phyloP scores from a whole-genome alignment of 805 yeast species.

The Priceomyces haplophilus region DNA sequence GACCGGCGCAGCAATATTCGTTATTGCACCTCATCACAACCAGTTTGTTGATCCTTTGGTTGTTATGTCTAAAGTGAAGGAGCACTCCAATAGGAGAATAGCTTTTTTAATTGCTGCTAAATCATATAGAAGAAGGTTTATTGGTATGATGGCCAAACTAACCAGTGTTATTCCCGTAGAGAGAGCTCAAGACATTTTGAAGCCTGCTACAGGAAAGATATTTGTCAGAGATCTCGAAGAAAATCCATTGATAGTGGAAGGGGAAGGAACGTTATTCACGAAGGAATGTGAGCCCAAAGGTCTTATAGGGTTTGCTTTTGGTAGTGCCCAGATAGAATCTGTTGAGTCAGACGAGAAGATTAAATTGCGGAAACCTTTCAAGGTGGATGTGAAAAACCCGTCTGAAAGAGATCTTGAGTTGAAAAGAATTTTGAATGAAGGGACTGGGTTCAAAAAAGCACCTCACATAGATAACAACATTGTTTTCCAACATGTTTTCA shows the following conservation, averaged over 20 bases:
- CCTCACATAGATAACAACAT: conserved; percentile 38
- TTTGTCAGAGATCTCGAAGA: conserved; percentile 15
- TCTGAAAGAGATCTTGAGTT: conserved; percentile 11
- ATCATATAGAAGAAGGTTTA: conserved; percentile 28
- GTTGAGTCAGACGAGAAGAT: conserved; percentile 31
- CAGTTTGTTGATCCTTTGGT: conserved; percentile 41
- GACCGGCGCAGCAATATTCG: conserved; percentile 37
- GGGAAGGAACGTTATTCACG: conserved; percentile 33
- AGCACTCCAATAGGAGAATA: conserved; percentile 28
- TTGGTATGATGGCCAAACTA: conserved; percentile 32
- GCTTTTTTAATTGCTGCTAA: conserved; percentile 38
- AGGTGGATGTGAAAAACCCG: conserved; percentile 7
- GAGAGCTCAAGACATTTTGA: conserved; percentile 39
- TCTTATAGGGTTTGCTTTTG: conserved; percentile 36
- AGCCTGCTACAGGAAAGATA: conserved; percentile 29
- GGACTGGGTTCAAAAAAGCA: conserved; percentile 33
- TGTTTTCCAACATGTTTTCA: conserved; percentile 37
- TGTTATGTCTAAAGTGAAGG: conserved; percentile 34
- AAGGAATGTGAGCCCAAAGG: conserved; percentile 34
- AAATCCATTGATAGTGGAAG: conserved; percentile 21
- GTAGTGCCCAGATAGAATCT: conserved; percentile 29
- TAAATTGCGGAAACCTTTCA: conserved; percentile 23
- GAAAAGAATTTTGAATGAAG: conserved; percentile 18
- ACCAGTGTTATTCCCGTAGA: conserved; percentile 41
- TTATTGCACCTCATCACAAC: conserved; percentile 44